Evolutionary conservation across 2,329 filamentous ascomycete genomes (phyloP), one percentile per base, ranked within the genome.

Genomic region (Cordyceps cateniannulata): DNA sequence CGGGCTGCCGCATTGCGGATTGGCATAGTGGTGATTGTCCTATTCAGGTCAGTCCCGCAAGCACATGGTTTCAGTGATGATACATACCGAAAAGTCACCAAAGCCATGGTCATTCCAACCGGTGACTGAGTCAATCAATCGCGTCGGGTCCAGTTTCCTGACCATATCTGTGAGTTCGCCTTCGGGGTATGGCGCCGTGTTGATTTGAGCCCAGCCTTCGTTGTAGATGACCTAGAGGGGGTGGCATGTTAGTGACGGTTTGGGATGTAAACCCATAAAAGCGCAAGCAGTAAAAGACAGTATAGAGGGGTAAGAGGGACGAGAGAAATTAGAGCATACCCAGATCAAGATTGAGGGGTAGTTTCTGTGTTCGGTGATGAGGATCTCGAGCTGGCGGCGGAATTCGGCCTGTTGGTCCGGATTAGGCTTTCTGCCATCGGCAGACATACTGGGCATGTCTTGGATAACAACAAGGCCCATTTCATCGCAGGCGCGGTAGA

Each of bases 11-110:
- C 87, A 90, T 66, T 90, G 87, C 0, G 88, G 85, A 47, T 83
- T 85, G 0, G 87, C 84, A 69, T 90, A 90, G 69, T 90, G 85
- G 65, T 90, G 87, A 65, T 89, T 90, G 62, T 90, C 87, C 72
- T 81, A 63, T 3, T 7, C 18, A 7, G 22, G 18, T 44, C 9
- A 60, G 58, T 22, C 7, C 35, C 6, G 16, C 29, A 35, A 14
- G 38, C 0, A 25, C 3, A 27, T 5, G 25, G 20, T 20, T 20
- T 2, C 18, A 20, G n/a, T 22, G n/a, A n/a, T 22, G 42, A 20
- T 22, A 56, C 69, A 54, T 62, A 74, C 72, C 40, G 76, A 79
- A 63, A 79, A 89, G 67, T 90, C 87, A 0, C 87, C 87, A 2
- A 80, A 85, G 0, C 85, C 85, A 25, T 89, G 85, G 59, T 90